These are phyloP conservation scores for Cercospora canescens DNA, from an alignment of 2,329 filamentous ascomycete genomes.

Conservation along the genomic window DNA sequence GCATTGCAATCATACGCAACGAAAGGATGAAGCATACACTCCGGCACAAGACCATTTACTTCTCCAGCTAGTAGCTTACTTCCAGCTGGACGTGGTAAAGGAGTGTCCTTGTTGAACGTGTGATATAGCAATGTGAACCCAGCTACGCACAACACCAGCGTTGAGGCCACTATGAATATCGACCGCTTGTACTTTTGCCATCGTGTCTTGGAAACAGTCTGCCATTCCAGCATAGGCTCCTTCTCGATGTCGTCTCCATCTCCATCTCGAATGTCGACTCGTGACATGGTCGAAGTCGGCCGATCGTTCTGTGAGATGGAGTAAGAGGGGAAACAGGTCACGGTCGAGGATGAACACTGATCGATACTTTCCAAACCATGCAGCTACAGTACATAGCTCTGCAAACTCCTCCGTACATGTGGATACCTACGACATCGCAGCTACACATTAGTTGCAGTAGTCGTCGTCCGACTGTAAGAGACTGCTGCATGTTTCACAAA, in stretches of 20 bases:
- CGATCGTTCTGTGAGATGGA: background rate
- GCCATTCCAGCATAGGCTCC: slow-evolving; percentile 8
- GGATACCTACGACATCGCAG: background rate
- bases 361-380: background rate
- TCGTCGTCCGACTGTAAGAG: background rate
- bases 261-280: background rate
- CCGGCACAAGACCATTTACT: slow-evolving; percentile 8
- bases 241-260: slow-evolving; percentile 3
- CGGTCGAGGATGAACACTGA: background rate
- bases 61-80: slow-evolving; percentile 14
- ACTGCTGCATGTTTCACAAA: background rate
- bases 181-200: background rate
- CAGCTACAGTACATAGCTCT: background rate
- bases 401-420: background rate
- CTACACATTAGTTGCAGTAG: background rate
- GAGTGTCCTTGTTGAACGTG: background rate
- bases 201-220: background rate
- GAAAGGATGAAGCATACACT: background rate
- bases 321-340: background rate
- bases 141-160: background rate
- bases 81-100: background rate
- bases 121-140: background rate
- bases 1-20: background rate
- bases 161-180: background rate
- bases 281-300: background rate